Evolutionary conservation across 179 eudicot genomes (phyloP).

Genomic region (Spergularia azorica): DNA sequence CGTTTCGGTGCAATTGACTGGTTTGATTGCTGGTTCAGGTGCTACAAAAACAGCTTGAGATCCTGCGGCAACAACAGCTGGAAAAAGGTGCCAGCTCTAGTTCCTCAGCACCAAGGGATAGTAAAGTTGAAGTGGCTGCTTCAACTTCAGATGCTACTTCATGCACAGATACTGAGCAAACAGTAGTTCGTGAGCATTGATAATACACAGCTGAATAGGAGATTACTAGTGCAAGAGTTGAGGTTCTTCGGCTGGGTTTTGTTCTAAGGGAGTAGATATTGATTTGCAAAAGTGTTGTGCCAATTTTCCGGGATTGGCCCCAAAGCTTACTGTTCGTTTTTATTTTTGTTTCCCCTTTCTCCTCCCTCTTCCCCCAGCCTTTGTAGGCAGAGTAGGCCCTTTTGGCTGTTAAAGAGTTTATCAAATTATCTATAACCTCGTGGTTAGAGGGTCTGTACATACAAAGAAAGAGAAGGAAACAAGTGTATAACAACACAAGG

Average conservation of each 20-base stretch:
- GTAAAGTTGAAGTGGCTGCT: conserved; percentile 46
- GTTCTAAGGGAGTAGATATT: conserved; percentile 13
- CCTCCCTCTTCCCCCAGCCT: neutral
- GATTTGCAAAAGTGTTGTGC: conserved; percentile 24
- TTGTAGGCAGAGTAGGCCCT: conserved; percentile 2
- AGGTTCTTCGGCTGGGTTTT: conserved; percentile 7
- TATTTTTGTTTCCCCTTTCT: neutral
- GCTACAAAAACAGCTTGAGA: conserved; percentile 55
- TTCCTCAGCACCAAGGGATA: conserved; percentile 35
- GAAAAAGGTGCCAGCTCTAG: conserved; percentile 38
- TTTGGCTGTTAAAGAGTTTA: conserved; percentile 15
- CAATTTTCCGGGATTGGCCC: conserved; percentile 15
- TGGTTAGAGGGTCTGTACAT: conserved; percentile 29
- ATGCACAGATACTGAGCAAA: conserved; percentile 30
- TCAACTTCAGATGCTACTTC: conserved; percentile 49
- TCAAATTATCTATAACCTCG: conserved; percentile 3
- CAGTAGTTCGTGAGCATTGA: conserved; percentile 26
- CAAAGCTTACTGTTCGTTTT: conserved; percentile 17
- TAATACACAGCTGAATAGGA: neutral
- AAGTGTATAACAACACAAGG: conserved; percentile 16
- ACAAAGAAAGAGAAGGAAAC: conserved; percentile 23
- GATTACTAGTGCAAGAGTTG: conserved; percentile 4
- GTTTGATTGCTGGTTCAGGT: conserved; percentile 40
- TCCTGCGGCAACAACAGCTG: conserved; percentile 38
- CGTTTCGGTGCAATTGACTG: conserved; percentile 2